Evolutionary conservation across 2,329 filamentous ascomycete species (phyloP).

Genomic region (Verticillium nonalfalfae): DNA sequence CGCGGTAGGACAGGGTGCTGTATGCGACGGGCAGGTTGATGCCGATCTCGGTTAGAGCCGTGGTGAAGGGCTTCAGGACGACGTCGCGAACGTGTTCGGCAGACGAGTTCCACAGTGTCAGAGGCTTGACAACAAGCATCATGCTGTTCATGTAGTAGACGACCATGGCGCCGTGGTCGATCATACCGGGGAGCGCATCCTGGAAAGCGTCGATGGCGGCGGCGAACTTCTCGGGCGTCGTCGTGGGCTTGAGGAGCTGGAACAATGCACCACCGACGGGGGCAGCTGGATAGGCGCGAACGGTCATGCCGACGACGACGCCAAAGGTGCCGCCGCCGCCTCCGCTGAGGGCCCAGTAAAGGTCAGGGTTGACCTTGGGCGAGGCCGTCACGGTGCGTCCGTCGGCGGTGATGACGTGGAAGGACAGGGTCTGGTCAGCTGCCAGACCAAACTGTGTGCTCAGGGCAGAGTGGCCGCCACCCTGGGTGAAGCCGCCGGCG

Average conservation of each 20-base stretch:
- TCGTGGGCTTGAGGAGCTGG: slow-evolving; percentile 22
- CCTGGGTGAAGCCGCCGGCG: slow-evolving; percentile 40
- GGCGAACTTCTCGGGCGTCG: slow-evolving; percentile 35
- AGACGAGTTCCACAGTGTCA: slow-evolving; percentile 20
- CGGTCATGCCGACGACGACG: slow-evolving; percentile 42
- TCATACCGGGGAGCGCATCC: slow-evolving; percentile 33
- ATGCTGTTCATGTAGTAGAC: slow-evolving; percentile 39
- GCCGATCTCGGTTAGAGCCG: slow-evolving; percentile 16
- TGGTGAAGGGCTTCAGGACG: slow-evolving; percentile 23
- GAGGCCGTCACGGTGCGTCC: slow-evolving; percentile 35
- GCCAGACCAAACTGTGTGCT: slow-evolving; percentile 35
- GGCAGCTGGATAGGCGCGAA: slow-evolving; percentile 38
- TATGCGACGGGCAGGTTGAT: slow-evolving; percentile 16
- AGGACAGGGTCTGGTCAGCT: slow-evolving; percentile 41
- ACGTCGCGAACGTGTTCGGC: slow-evolving; percentile 16
- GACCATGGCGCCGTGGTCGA: slow-evolving; percentile 42
- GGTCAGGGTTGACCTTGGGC: slow-evolving; percentile 33
- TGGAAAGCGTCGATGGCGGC: slow-evolving; percentile 36
- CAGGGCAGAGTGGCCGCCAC: slow-evolving; percentile 38
- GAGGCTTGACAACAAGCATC: slow-evolving; percentile 32
- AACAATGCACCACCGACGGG: slow-evolving; percentile 37
- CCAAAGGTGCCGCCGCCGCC: slow-evolving; percentile 47
- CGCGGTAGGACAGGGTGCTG: slow-evolving; percentile 20
- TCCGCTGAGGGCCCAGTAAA: slow-evolving; percentile 49
- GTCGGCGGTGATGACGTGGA: slow-evolving; percentile 35